Conservation (phyloP, 768 basidiomycete genomes). For the Mycena crocata region DNA sequence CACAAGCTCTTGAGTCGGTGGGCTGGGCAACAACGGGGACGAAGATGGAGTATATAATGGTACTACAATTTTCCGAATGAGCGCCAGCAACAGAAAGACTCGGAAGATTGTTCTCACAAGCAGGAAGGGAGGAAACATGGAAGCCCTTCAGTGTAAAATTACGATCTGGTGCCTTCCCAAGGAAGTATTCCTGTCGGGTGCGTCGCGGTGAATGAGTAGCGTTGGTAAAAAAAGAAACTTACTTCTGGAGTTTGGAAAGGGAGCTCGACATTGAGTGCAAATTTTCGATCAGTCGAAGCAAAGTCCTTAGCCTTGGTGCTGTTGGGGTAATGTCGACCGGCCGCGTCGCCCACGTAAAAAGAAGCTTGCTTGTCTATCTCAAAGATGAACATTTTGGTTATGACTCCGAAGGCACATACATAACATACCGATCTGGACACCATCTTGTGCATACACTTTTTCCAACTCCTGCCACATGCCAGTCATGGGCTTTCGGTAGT, state of each 20-base stretch:
- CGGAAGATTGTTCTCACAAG: conserved; percentile 47
- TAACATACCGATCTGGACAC: conserved; percentile 76
- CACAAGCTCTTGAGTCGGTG: conserved; percentile 54
- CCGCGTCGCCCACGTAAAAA: conserved; percentile 92
- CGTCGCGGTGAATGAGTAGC: not conserved
- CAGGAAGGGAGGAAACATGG: conserved; percentile 61
- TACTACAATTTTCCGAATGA: conserved; percentile 49
- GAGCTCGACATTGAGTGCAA: conserved; percentile 81
- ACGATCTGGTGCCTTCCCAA: conserved; percentile 58
- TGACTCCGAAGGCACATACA: not conserved
- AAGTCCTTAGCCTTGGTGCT: conserved; percentile 65
- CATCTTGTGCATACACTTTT: conserved; percentile 66
- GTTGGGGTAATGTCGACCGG: conserved; percentile 69
- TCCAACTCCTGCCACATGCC: conserved; percentile 88
- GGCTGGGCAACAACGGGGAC: conserved; percentile 58
- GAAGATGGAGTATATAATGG: conserved; percentile 63
- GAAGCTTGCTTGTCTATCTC: conserved; percentile 77
- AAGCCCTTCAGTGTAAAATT: conserved; percentile 74
- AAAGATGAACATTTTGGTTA: no score
- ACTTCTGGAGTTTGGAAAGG: conserved; percentile 90
- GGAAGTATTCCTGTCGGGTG: conserved; percentile 82
- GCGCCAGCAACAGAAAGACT: not conserved
- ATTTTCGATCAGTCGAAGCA: conserved; percentile 86
- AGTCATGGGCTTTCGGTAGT: conserved; percentile 86
- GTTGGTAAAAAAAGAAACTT: not conserved